Evolutionary conservation across 2,329 filamentous ascomycete genomes (phyloP).

Genomic region (Trichoderma koningii): DNA sequence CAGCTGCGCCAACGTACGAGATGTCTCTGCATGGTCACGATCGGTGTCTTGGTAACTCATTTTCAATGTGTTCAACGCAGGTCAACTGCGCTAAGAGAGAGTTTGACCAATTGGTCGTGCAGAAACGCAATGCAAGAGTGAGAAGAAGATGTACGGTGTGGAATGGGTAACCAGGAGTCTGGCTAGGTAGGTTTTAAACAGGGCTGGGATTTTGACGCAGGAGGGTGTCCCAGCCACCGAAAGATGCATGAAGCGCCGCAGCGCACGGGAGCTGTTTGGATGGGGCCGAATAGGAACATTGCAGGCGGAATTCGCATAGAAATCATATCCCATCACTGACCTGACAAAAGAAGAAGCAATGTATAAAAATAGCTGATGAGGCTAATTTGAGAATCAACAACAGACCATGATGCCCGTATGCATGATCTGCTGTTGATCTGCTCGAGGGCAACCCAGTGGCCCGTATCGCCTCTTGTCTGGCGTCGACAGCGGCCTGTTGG

Average conservation of each 20-base stretch:
- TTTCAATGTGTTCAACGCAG: constrained; percentile 32
- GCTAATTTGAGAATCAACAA: neutral
- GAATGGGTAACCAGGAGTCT: constrained; percentile 37
- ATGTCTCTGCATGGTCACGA: constrained; percentile 43
- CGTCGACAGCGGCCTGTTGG: constrained; percentile 16
- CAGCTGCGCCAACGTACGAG: constrained; percentile 38
- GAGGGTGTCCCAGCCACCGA: constrained; percentile 30
- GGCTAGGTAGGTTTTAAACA: constrained; percentile 35
- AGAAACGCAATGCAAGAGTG: constrained; percentile 36
- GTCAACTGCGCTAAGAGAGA: constrained; percentile 39
- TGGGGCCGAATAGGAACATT: constrained; percentile 12
- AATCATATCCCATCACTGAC: neutral
- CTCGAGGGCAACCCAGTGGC: neutral
- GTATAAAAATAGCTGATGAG: neutral
- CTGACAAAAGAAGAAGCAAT: neutral
- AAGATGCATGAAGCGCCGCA: constrained; percentile 14
- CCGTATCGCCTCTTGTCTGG: neutral
- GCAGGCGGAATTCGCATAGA: neutral
- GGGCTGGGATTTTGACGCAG: constrained; percentile 34
- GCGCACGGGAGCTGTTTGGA: constrained; percentile 18
- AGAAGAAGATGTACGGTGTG: constrained; percentile 38
- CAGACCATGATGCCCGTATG: neutral
- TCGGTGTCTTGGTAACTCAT: constrained; percentile 45
- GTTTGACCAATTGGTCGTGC: constrained; percentile 41
- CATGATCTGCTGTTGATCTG: neutral